Conservation (phyloP, 2,329 filamentous ascomycete genomes). For the Thielaviopsis populi region DNA sequence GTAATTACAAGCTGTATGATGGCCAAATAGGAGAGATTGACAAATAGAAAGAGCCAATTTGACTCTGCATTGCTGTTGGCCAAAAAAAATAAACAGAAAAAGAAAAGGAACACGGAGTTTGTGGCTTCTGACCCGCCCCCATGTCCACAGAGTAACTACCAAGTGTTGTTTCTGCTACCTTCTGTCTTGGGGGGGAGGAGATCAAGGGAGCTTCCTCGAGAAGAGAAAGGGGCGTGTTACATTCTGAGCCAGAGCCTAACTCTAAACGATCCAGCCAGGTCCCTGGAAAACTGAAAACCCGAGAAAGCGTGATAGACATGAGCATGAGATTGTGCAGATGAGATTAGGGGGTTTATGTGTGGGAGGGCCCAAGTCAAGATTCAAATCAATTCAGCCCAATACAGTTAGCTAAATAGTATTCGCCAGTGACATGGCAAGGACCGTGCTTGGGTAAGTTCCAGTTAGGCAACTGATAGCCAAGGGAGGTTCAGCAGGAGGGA, state of each 20-base stretch:
- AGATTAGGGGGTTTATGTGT: background rate
- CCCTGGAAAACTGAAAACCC: background rate
- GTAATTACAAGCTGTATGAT: background rate
- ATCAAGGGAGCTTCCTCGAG: background rate
- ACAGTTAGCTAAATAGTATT: background rate
- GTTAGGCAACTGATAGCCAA: background rate
- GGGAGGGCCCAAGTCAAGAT: background rate
- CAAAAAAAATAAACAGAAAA: too few relatives aligned
- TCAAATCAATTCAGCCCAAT: background rate
- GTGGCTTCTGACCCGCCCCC: too few relatives aligned
- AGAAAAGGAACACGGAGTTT: too few relatives aligned
- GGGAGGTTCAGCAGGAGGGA: background rate
- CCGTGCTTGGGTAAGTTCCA: background rate
- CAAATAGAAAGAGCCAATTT: background rate
- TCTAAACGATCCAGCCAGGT: background rate
- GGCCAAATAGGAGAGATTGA: background rate
- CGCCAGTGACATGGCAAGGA: background rate
- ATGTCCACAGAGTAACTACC: too few relatives aligned
- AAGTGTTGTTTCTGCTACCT: background rate
- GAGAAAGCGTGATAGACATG: constrained; percentile 2
- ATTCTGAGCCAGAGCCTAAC: background rate
- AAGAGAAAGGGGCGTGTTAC: background rate
- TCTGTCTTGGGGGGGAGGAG: background rate
- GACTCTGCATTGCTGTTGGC: background rate
- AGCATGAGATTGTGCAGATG: background rate